These are phyloP conservation scores for Cladosporium velox DNA, from an alignment of 2,329 filamentous ascomycete genomes.

Conservation along the genomic window DNA sequence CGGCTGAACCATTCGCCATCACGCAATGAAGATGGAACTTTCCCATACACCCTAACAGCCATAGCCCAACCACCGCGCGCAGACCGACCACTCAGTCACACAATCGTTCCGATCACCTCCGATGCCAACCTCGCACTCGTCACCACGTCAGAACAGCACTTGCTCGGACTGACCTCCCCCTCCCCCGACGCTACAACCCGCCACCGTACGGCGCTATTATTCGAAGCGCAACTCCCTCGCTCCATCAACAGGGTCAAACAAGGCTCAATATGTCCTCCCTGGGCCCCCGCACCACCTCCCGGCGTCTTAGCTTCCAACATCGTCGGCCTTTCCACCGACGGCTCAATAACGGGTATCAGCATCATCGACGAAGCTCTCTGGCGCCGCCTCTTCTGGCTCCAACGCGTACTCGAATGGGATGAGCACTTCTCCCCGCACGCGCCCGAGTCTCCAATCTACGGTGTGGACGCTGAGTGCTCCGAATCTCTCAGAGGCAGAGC, in stretches of 20 bases:
- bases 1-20: constrained; percentile 39
- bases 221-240: constrained; percentile 45
- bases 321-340: constrained; percentile 54
- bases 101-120: constrained; percentile 19
- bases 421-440: constrained; percentile 36
- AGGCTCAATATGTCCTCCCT: constrained; percentile 46
- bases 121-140: constrained; percentile 25
- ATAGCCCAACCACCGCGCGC: constrained; percentile 30
- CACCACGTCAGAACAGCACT: constrained; percentile 28
- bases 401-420: constrained; percentile 58
- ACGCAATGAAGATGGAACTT: constrained; percentile 39
- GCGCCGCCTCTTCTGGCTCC: constrained; percentile 70
- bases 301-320: constrained; percentile 51
- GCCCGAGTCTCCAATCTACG: constrained; percentile 23
- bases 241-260: constrained; percentile 53
- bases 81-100: constrained; percentile 29
- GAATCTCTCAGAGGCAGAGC: constrained; percentile 24
- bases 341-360: constrained; percentile 60
- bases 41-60: constrained; percentile 32
- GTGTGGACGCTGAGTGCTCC: constrained; percentile 6
- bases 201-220: constrained; percentile 32
- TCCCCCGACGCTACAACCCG: background rate
- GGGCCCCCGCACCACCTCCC: constrained; percentile 38
- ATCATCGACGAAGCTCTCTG: constrained; percentile 64
- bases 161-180: constrained; percentile 33